Conservation (phyloP, 169 alveolate species). For the Plasmodium berghei region DNA sequence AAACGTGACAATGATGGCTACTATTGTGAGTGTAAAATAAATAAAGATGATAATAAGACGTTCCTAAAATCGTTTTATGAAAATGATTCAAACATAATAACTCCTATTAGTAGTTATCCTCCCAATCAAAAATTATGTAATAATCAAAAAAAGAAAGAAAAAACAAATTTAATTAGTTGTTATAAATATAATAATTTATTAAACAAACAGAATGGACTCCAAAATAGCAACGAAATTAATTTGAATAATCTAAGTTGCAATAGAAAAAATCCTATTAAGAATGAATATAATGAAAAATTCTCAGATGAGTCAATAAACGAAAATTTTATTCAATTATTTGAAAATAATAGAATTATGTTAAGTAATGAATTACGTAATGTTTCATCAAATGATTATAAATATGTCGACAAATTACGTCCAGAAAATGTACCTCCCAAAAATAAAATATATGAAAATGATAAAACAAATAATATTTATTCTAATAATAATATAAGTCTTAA, state of each 20-base stretch:
- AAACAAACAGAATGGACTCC: slow-evolving; percentile 1
- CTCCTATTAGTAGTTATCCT: background rate
- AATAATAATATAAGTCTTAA: no score
- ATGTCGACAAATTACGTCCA: no score
- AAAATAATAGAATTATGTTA: background rate
- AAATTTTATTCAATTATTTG: background rate
- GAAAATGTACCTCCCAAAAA: background rate
- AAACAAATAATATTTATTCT: background rate
- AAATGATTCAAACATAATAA: background rate
- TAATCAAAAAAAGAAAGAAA: slow-evolving; percentile 34
- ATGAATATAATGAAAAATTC: background rate
- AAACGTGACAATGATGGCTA: background rate
- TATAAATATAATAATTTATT: slow-evolving; percentile 59
- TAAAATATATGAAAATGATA: background rate
- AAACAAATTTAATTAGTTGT: slow-evolving; percentile 53
- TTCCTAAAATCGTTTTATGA: background rate
- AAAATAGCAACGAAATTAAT: background rate
- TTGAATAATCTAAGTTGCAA: background rate
- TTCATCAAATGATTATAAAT: no score
- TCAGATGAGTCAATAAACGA: slow-evolving; percentile 9
- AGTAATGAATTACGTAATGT: background rate
- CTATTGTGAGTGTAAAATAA: background rate
- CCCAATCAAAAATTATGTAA: slow-evolving; percentile 17
- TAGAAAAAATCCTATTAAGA: slow-evolving; percentile 8
- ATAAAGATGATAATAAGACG: slow-evolving; percentile 1